Evolutionary conservation across 2,329 filamentous ascomycete species (phyloP), one percentile per base, ranked within the genome.

Genomic region (Penicillium rolfsii): DNA sequence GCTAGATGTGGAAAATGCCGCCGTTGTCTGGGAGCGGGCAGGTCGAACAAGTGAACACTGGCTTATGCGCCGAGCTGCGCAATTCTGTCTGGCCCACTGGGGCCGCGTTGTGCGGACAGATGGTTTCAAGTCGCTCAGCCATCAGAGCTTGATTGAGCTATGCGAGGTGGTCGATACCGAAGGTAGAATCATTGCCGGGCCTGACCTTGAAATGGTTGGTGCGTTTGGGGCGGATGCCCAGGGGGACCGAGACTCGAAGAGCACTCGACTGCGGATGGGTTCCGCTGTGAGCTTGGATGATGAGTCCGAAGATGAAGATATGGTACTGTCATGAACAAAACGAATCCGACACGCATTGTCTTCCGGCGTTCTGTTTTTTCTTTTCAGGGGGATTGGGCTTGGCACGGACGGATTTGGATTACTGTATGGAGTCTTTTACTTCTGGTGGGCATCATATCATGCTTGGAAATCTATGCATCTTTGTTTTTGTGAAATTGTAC

Each of bases 1-100:
- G 73, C 85, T 99, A 3, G 94, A 98, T 73, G 90, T 98, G 41
- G 91, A 96, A 62, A 93, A 97, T 72, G 94, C 94, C 2, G 97
- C 95, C 65, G 89, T 96, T 68, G 93, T 97, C 59, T 99, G 96
- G 93, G 93, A 98, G 76, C 92, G 93, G 66, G 93, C 95, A 1
- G 90, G 89, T 7, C 87, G 94, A 14, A 94, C 95, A 16, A 91
- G 89, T 68, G 95, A 99, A 77, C 91, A 96, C 56, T 97, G 93
- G 93, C 84, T 99, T 41, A 91, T 93, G 74, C 91, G 91, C 69
- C 89, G 94, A 56, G 92, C 95, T 0, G 93, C 93, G 0, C 84
- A 83, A 50, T 98, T 96, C 77, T 97, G 93, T 73, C 86, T 99
- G 77, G 90, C 89, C 41, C 91, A 98, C 76, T 99, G 95, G 93